Evolutionary conservation across 805 yeast genomes (phyloP).

Genomic region (Suhomyces pyralidae): DNA sequence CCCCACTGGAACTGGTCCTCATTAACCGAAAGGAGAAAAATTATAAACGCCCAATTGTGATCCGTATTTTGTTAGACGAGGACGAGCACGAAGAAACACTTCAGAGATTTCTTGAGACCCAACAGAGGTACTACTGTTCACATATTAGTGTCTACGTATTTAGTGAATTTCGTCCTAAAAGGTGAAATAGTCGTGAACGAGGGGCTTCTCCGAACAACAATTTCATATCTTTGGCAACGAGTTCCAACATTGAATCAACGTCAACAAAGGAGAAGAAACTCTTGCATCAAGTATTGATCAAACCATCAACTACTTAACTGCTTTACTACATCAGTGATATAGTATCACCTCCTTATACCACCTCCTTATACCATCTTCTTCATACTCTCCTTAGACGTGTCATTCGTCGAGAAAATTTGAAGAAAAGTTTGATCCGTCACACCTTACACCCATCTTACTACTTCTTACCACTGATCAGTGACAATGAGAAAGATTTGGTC

Average conservation of each 20-base stretch:
- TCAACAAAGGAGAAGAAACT: background rate
- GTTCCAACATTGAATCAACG: background rate
- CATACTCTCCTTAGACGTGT: background rate
- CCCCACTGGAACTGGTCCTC: background rate
- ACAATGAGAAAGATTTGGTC: conserved; percentile 29
- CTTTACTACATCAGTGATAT: background rate
- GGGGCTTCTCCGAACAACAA: background rate
- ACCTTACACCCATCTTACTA: background rate
- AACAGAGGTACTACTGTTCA: background rate
- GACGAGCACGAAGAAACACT: background rate
- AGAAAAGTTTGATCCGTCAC: background rate
- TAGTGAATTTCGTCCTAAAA: background rate
- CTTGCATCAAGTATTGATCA: background rate
- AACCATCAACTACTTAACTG: background rate
- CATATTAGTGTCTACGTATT: background rate
- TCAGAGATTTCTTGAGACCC: background rate
- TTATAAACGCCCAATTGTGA: conserved; percentile 6
- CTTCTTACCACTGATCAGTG: background rate
- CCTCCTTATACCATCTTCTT: background rate
- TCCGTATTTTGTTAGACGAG: conserved; percentile 6
- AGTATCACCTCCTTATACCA: background rate
- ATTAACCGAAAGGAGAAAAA: conserved; percentile 6
- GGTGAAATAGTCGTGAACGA: background rate
- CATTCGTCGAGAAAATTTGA: background rate
- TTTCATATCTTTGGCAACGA: background rate